A percentile compares a stretch with the other conserved stretches of the same genome.
Evolutionary conservation across 495 filamentous ascomycete species (phyloP).

Genomic region (Penicillium samsonianum): DNA sequence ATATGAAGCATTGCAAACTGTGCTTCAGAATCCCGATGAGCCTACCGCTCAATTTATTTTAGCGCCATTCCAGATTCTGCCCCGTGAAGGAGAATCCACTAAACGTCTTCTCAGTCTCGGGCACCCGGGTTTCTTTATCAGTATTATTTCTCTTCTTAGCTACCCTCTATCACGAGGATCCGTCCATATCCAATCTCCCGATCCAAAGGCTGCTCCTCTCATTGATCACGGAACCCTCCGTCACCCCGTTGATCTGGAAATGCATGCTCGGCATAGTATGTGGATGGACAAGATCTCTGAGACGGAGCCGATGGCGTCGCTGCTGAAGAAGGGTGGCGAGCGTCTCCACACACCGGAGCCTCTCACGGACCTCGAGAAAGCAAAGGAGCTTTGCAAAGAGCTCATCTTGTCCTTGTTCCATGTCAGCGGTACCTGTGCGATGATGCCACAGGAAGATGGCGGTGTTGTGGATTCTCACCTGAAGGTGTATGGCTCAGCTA

Average conservation of each 20-base stretch:
- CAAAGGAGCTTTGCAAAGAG: slow-evolving; percentile 16
- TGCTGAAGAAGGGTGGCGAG: slow-evolving; percentile 35
- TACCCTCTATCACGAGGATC: slow-evolving; percentile 57
- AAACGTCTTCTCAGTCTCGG: slow-evolving; percentile 16
- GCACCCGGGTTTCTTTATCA: slow-evolving; percentile 39
- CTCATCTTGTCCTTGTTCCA: slow-evolving; percentile 36
- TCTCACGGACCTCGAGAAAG: slow-evolving; percentile 12
- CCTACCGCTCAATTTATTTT: slow-evolving; percentile 22
- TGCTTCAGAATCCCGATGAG: slow-evolving; percentile 19
- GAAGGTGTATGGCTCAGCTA: slow-evolving; percentile 49
- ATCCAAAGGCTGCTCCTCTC: slow-evolving; percentile 30
- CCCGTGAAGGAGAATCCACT: slow-evolving; percentile 5
- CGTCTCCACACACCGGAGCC: slow-evolving; percentile 14
- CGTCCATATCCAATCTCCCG: slow-evolving; percentile 49
- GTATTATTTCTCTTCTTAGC: slow-evolving; percentile 37
- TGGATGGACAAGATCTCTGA: slow-evolving; percentile 48
- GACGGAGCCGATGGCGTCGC: slow-evolving; percentile 37
- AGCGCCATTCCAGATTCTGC: slow-evolving; percentile 23
- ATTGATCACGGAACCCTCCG: slow-evolving; percentile 51
- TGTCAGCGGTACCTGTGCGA: slow-evolving; percentile 45
- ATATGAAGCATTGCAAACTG: slow-evolving; percentile 6
- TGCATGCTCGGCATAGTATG: slow-evolving; percentile 44
- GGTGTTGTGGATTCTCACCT: slow-evolving; percentile 42
- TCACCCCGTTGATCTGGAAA: slow-evolving; percentile 49
- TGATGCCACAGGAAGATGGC: slow-evolving; percentile 51